A percentile compares a stretch with the other conserved stretches of the same genome.
Evolutionary conservation across 2,329 filamentous ascomycete species (phyloP).

Genomic region (Metarhizium brunneum): DNA sequence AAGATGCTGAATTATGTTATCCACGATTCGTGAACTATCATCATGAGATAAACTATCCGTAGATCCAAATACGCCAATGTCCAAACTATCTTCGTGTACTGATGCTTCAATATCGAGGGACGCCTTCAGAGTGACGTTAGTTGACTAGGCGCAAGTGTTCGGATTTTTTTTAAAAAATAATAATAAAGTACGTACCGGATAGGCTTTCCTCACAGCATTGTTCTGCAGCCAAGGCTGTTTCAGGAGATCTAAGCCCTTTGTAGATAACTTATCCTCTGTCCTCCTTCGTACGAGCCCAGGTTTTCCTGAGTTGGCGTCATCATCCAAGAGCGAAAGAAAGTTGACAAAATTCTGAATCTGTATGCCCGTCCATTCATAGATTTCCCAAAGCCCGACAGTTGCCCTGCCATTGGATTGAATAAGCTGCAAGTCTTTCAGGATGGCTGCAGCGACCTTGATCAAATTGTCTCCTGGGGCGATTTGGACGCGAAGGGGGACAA

Average conservation of each 20-base stretch:
- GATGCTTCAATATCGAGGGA: conserved; percentile 32
- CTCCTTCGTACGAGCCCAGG: not conserved
- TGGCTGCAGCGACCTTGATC: conserved; percentile 41
- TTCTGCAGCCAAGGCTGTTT: conserved; percentile 10
- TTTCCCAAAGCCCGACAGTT: conserved; percentile 59
- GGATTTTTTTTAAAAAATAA: not conserved
- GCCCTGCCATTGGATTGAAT: conserved; percentile 44
- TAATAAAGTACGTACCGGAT: conserved; percentile 16
- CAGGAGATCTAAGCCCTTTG: not conserved
- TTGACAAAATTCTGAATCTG: conserved; percentile 69
- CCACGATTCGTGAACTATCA: conserved; percentile 17
- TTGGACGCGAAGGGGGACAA: conserved; percentile 61
- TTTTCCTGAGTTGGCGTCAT: not conserved
- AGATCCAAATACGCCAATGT: conserved; percentile 33
- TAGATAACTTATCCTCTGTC: not conserved
- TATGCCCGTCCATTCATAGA: conserved; percentile 66
- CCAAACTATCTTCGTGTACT: conserved; percentile 19
- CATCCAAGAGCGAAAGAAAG: conserved; percentile 52
- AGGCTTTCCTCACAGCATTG: conserved; percentile 15
- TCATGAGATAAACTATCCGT: conserved; percentile 14
- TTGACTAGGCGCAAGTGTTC: not conserved
- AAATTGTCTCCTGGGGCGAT: conserved; percentile 24
- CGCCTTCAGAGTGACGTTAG: conserved; percentile 17
- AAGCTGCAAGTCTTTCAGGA: conserved; percentile 59
- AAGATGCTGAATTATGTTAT: conserved; percentile 14